phyloP scores from a whole-genome alignment of 495 filamentous ascomycete genomes.

The Xylaria curta region DNA sequence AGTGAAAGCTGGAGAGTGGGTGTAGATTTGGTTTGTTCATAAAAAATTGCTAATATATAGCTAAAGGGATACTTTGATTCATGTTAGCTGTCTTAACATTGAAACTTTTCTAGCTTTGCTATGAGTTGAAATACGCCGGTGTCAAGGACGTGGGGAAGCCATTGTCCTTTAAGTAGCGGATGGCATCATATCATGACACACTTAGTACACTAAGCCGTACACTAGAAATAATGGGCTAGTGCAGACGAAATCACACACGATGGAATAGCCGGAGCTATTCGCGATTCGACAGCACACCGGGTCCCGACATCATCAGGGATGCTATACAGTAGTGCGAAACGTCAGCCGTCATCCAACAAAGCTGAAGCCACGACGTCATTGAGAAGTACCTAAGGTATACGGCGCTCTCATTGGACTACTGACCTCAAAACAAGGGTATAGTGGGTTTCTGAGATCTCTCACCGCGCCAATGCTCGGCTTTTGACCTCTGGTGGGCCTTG shows the following conservation, averaged over 20 bases:
- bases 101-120: background rate
- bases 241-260: constrained; percentile 1
- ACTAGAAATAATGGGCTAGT: background rate
- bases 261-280: background rate
- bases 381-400: background rate
- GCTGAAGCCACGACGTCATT: constrained; percentile 17
- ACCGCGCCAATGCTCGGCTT: constrained; percentile 7
- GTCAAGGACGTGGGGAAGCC: background rate
- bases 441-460: background rate
- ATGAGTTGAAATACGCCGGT: background rate
- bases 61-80: background rate
- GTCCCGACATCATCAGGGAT: background rate
- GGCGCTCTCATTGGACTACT: constrained; percentile 1
- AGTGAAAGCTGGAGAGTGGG: background rate
- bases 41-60: background rate
- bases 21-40: background rate
- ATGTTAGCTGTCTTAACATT: background rate
- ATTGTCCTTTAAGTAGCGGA: background rate
- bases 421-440: constrained; percentile 1
- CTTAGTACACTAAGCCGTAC: background rate
- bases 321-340: background rate
- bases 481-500: background rate
- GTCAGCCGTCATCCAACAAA: background rate
- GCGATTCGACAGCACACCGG: constrained; percentile 10
- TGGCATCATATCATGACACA: constrained; percentile 9